Base-by-base conservation (phyloP, 768 basidiomycete genomes). In the Kwoniella bestiolae region DNA sequence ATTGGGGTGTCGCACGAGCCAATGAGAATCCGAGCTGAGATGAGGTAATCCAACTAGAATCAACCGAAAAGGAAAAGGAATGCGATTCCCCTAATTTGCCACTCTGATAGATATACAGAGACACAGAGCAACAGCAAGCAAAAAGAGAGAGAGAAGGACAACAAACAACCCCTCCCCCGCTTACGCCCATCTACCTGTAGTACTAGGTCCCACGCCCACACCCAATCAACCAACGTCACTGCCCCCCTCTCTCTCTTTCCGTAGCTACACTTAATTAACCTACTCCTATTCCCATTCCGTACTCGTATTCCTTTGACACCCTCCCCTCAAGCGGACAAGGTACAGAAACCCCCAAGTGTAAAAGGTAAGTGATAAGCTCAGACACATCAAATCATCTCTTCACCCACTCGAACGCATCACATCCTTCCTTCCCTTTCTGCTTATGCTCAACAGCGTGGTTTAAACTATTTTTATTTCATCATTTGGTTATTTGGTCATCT, bases 161-260 rank as follows among this genome's bases (percentile, higher is more conserved):
- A 38, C 35, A 38, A 16, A 53, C 46, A 25, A 3, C 25, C 25
- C 46, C 9, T 47, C 38, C 38, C 38, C 38, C 18, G 8, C 8
- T 41, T 41, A 8, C 38, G 8, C 8, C 38, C 38, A 8, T 41
- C 18, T 8, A 41, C 8, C 38, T 41, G 38, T 18, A 8, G n/a
- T 47, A 47, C 25, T 9, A 47, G 46, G 46, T 41, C 38, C n/a
- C 45, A 46, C 16, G 7, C 45, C 46, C 32, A 29, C 14, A 28
- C n/a, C 29, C 51, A 14, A 28, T n/a, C 25, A 53, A 52, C 28
- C 51, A 52, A 56, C 55, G 55, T 56, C 55, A 56, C 55, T 38
- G 38, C 18, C 18, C n/a, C 23, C 25, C 4, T 47, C 23, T 47
- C 45, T 7, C 14, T 7, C 21, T 46, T n/a, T n/a, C n/a, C n/a